Percentiles rank a stretch among this genome's conserved stretches.
Conservation (phyloP, 148 eudicot species). For the Cornus florida region DNA sequence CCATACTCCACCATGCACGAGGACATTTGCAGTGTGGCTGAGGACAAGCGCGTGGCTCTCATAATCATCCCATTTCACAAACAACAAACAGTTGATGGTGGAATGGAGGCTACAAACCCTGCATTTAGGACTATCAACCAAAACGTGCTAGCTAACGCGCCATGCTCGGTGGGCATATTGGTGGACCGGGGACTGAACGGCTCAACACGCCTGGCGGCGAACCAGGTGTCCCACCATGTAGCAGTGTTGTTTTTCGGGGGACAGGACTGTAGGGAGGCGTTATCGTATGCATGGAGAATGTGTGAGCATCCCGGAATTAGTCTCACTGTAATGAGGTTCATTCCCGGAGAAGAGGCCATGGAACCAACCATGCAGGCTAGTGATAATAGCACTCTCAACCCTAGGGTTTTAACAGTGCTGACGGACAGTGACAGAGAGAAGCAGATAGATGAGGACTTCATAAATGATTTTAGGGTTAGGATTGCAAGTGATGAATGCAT, state of each 20-base stretch:
- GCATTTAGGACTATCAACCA: slow-evolving; percentile 31
- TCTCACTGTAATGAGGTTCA: not conserved
- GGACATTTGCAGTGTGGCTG: slow-evolving; percentile 33
- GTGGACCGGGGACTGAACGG: slow-evolving; percentile 39
- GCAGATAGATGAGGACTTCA: slow-evolving; percentile 57
- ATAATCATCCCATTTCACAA: slow-evolving; percentile 37
- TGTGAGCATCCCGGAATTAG: slow-evolving; percentile 4
- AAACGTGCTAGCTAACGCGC: slow-evolving; percentile 26
- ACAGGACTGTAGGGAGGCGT: slow-evolving; percentile 32
- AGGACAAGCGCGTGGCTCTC: slow-evolving; percentile 29
- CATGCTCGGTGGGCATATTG: slow-evolving; percentile 38
- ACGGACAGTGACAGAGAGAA: slow-evolving; percentile 57
- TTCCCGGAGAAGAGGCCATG: slow-evolving; percentile 43
- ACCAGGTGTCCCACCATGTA: slow-evolving; percentile 14
- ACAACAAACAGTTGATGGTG: slow-evolving; percentile 39
- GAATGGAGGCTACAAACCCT: slow-evolving; percentile 31
- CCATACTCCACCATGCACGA: slow-evolving; percentile 43
- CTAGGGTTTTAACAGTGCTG: slow-evolving; percentile 41
- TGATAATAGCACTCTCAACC: slow-evolving; percentile 27
- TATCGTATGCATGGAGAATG: slow-evolving; percentile 19
- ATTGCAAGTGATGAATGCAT: slow-evolving; percentile 42
- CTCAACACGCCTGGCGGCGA: slow-evolving; percentile 24
- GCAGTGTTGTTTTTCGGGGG: slow-evolving; percentile 38
- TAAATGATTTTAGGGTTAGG: slow-evolving; percentile 52
- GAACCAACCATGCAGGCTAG: slow-evolving; percentile 28